Evolutionary conservation across 768 basidiomycete species (phyloP).

Genomic region (Podaxis sp.): DNA sequence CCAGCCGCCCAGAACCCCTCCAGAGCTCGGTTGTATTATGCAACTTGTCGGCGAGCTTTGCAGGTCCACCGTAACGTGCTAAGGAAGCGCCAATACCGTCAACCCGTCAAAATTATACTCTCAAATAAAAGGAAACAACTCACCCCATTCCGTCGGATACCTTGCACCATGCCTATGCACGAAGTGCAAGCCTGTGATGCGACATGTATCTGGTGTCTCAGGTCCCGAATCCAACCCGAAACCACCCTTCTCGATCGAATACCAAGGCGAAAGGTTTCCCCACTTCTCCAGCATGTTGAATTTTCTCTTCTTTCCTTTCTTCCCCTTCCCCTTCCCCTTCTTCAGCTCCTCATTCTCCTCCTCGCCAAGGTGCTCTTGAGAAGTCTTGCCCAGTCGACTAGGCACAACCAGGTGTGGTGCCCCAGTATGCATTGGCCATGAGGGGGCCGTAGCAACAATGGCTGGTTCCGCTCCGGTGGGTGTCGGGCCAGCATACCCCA

Average conservation of each 20-base stretch:
- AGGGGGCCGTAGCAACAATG: conserved; percentile 69
- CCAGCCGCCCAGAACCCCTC: conserved; percentile 63
- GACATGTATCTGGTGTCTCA: conserved; percentile 67
- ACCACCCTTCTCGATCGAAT: conserved; percentile 59
- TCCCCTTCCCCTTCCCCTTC: conserved; percentile 12
- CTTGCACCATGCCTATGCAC: conserved; percentile 82
- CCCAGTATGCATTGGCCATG: conserved; percentile 77
- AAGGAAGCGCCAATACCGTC: background rate
- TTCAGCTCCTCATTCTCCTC: conserved; percentile 18
- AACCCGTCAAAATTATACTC: conserved; percentile 3
- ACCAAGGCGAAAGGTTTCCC: conserved; percentile 90
- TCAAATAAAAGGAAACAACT: conserved; percentile 26
- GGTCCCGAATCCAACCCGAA: conserved; percentile 78
- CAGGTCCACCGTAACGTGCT: conserved; percentile 66
- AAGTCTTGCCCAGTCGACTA: conserved; percentile 25
- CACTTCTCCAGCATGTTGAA: conserved; percentile 77
- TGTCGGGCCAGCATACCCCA: conserved; percentile 77
- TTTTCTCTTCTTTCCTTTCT: conserved; percentile 28
- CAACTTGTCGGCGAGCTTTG: conserved; percentile 55
- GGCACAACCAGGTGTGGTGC: conserved; percentile 66
- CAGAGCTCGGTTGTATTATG: conserved; percentile 55
- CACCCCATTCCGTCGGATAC: conserved; percentile 67
- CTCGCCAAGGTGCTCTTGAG: background rate
- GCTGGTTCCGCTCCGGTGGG: conserved; percentile 80
- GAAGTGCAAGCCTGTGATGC: conserved; percentile 72